phyloP scores from a whole-genome alignment of 768 basidiomycete genomes.

The Termitomyces sp. region DNA sequence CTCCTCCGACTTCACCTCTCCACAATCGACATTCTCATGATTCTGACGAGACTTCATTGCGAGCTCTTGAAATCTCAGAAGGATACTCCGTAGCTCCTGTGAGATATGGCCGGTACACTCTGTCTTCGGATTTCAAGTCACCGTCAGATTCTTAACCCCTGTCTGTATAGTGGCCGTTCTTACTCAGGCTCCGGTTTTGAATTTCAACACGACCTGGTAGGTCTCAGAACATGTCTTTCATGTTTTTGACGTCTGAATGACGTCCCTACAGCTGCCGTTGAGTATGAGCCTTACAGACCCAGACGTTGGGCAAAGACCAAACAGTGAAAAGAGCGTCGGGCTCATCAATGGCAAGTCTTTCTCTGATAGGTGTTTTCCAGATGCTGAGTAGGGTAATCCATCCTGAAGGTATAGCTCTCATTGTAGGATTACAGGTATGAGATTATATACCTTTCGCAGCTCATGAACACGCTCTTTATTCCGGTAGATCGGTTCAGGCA shows the following conservation, averaged over 20 bases:
- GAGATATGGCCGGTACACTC: conserved; percentile 31
- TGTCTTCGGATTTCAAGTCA: background rate
- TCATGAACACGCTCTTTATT: background rate
- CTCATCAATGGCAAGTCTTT: conserved; percentile 66
- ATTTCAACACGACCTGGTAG: conserved; percentile 63
- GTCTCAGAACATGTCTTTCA: conserved; percentile 10
- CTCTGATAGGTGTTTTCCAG: background rate
- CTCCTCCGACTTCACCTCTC: conserved; percentile 31
- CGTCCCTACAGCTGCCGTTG: conserved; percentile 50
- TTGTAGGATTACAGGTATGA: conserved; percentile 76
- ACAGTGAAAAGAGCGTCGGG: conserved; percentile 69
- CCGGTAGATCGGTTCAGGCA: conserved; percentile 82
- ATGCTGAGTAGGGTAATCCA: background rate
- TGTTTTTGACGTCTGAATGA: background rate
- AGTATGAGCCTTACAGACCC: conserved; percentile 75
- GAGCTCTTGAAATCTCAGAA: conserved; percentile 75
- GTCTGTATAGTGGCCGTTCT: conserved; percentile 45
- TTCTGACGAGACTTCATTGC: conserved; percentile 65
- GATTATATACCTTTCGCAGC: background rate
- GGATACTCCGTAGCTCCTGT: conserved; percentile 41
- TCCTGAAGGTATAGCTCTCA: conserved; percentile 71
- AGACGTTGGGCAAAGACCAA: conserved; percentile 42
- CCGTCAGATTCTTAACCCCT: background rate
- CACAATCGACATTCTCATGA: conserved; percentile 45
- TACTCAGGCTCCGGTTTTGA: conserved; percentile 77